Evolutionary conservation across 1,284 basidiomycete species (phyloP).

Genomic region (Puccinia novopanici): DNA sequence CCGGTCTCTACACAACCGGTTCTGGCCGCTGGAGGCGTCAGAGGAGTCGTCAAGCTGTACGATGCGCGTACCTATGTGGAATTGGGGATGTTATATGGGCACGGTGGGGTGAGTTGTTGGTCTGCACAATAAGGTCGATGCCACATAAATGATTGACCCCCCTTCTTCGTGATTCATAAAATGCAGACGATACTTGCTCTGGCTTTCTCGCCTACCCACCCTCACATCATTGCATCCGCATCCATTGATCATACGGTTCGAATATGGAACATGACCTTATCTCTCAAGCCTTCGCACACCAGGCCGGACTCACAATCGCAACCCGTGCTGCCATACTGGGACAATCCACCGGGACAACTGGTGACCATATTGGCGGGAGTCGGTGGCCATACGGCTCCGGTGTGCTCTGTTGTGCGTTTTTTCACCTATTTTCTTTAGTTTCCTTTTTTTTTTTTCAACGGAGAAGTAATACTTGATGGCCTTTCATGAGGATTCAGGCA

Average conservation of each 20-base stretch:
- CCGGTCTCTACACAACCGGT: constrained; percentile 23
- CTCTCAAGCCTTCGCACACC: constrained; percentile 44
- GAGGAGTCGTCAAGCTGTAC: constrained; percentile 21
- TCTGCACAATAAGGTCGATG: background rate
- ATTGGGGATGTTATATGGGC: constrained; percentile 25
- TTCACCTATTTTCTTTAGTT: background rate
- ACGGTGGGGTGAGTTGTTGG: constrained; percentile 28
- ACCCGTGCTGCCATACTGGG: constrained; percentile 17
- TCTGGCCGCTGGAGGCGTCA: constrained; percentile 25
- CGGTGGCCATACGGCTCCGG: constrained; percentile 16
- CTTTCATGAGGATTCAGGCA: constrained; percentile 3
- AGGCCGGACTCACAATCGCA: constrained; percentile 8
- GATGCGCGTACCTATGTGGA: constrained; percentile 8
- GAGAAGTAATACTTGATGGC: background rate
- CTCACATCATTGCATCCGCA: constrained; percentile 58
- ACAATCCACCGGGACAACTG: constrained; percentile 21
- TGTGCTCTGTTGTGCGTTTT: constrained; percentile 20
- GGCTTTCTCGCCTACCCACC: constrained; percentile 53
- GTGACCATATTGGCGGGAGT: constrained; percentile 20
- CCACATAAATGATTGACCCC: background rate
- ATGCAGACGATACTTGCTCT: constrained; percentile 55
- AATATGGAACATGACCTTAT: constrained; percentile 57
- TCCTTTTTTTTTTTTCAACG: background rate
- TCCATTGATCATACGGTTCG: constrained; percentile 57
- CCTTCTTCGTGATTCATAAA: background rate